Conservation (phyloP, 345 rosid species). For the Firmiana major region DNA sequence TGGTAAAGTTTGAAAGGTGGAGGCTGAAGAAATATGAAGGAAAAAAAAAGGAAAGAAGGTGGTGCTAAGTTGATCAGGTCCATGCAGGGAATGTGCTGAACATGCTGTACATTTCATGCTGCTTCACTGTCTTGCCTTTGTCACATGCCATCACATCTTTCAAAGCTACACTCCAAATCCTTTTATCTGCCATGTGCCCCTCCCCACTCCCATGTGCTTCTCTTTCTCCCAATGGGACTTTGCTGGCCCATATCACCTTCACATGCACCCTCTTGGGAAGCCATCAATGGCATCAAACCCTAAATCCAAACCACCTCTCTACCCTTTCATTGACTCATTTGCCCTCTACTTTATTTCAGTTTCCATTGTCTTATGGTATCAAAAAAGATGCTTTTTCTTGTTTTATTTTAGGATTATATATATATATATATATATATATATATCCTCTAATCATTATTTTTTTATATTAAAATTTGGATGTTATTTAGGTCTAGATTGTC, state of each 20-base stretch:
- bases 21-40: background rate
- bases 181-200: conserved; percentile 27
- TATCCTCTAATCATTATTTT: background rate
- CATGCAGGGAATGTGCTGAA: conserved; percentile 67
- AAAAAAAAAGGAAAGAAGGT: background rate
- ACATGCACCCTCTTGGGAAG: conserved; percentile 55
- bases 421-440: background rate
- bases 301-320: background rate
- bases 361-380: background rate
- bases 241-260: conserved; percentile 63
- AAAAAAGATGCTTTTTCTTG: background rate
- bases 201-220: conserved; percentile 30
- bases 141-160: conserved; percentile 28
- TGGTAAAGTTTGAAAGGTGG: background rate
- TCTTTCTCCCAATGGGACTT: conserved; percentile 18
- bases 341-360: background rate
- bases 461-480: background rate
- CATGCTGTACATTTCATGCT: conserved; percentile 48
- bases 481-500: background rate
- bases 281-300: conserved; percentile 12
- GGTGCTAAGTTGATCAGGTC: conserved; percentile 3
- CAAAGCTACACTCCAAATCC: conserved; percentile 9
- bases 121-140: conserved; percentile 41
- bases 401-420: background rate
- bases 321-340: background rate